phyloP scores from a whole-genome alignment of 1,139 yeast species.

The Sugiyamaella pinicola region DNA sequence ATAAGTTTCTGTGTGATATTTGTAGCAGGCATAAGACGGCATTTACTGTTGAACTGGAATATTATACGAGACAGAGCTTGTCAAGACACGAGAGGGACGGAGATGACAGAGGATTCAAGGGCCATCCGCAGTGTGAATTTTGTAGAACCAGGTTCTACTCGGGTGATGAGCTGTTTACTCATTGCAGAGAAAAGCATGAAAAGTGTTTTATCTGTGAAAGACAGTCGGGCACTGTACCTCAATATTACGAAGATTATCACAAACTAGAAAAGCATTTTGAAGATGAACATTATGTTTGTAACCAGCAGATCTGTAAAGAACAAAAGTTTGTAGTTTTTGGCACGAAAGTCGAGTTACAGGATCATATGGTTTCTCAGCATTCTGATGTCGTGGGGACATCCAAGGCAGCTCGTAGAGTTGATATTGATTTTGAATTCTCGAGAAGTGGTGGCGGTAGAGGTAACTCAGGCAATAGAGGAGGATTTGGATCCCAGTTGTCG shows the following conservation, averaged over 20 bases:
- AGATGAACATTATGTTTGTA: slow-evolving; percentile 73
- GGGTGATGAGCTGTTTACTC: slow-evolving; percentile 81
- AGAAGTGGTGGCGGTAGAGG: slow-evolving; percentile 25
- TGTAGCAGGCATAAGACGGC: slow-evolving; percentile 77
- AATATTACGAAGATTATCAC: slow-evolving; percentile 77
- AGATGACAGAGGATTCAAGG: slow-evolving; percentile 69
- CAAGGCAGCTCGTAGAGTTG: slow-evolving; percentile 36
- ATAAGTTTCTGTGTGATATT: slow-evolving; percentile 64
- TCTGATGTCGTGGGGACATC: slow-evolving; percentile 51
- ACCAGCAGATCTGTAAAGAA: slow-evolving; percentile 80
- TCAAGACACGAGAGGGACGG: slow-evolving; percentile 73
- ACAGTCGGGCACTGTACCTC: slow-evolving; percentile 60
- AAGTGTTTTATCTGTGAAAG: slow-evolving; percentile 85
- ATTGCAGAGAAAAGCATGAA: slow-evolving; percentile 83
- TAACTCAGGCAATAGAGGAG: slow-evolving; percentile 33
- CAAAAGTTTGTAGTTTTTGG: slow-evolving; percentile 88
- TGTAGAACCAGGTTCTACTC: slow-evolving; percentile 82
- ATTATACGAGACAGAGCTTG: slow-evolving; percentile 64
- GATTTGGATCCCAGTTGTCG: slow-evolving; percentile 69
- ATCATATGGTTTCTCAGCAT: slow-evolving; percentile 86
- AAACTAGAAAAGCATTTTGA: slow-evolving; percentile 73
- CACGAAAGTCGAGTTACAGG: slow-evolving; percentile 82
- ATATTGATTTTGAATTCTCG: slow-evolving; percentile 31
- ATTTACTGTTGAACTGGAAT: slow-evolving; percentile 68
- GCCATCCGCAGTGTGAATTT: slow-evolving; percentile 89